Percentiles rank a stretch among this genome's conserved stretches.
These are phyloP conservation scores for Saccharum officinarum DNA, from an alignment of 176 grass and related monocot species.

Conservation along the genomic window DNA sequence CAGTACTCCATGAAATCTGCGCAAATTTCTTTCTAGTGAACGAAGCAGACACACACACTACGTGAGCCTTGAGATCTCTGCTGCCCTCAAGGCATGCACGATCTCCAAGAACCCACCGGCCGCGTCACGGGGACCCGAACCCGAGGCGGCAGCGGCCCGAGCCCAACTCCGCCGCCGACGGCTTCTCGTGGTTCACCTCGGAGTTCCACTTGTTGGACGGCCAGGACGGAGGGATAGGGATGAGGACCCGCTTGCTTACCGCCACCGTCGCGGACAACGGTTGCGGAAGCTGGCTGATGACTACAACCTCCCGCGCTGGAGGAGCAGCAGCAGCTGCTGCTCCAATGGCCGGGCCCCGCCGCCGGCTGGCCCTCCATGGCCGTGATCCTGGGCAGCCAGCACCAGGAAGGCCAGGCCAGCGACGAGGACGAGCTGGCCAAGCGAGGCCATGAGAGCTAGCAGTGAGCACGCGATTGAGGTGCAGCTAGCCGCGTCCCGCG, in stretches of 20 bases:
- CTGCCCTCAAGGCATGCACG: neutral
- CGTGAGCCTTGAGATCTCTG: neutral
- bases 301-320: neutral
- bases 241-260: neutral
- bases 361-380: neutral
- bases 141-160: neutral
- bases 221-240: conserved; percentile 34
- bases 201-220: conserved; percentile 9
- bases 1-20: neutral
- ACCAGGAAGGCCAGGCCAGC: conserved; percentile 25
- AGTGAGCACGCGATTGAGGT: neutral
- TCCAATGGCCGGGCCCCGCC: neutral
- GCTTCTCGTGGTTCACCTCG: neutral
- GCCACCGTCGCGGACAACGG: neutral
- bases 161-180: neutral
- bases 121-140: neutral
- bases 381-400: neutral
- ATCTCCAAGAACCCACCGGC: neutral
- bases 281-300: neutral
- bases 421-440: neutral
- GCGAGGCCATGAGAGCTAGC: neutral
- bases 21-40: neutral
- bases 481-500: neutral
- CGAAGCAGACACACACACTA: neutral
- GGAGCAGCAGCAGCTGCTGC: neutral